These are phyloP conservation scores for Ophiorrhiza pumila DNA, from an alignment of 257 asterid species.

Conservation along the genomic window DNA sequence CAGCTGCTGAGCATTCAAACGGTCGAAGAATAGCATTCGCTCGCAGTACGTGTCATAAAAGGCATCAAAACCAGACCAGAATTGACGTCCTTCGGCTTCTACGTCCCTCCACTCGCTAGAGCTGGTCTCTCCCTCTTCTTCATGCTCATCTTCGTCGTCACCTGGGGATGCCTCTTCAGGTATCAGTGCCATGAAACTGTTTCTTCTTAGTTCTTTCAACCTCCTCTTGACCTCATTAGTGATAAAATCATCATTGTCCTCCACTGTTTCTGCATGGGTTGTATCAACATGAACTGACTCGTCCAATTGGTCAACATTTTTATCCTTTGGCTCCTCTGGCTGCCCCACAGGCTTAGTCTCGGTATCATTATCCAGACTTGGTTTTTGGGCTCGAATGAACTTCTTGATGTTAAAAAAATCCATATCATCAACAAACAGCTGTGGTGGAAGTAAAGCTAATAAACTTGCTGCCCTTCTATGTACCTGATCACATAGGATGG, in stretches of 20 bases:
- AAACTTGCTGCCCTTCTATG: neutral
- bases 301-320: conserved; percentile 35
- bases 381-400: conserved; percentile 59
- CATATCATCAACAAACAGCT: conserved; percentile 38
- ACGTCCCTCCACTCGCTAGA: conserved; percentile 86
- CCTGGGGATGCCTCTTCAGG: conserved; percentile 78
- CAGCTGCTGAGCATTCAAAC: conserved; percentile 67
- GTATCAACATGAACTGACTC: conserved; percentile 48
- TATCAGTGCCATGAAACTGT: conserved; percentile 90
- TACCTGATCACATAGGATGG: neutral
- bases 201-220: conserved; percentile 79
- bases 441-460: neutral
- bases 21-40: conserved; percentile 74
- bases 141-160: conserved; percentile 58
- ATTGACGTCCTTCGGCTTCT: conserved; percentile 76
- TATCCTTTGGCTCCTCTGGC: conserved; percentile 51
- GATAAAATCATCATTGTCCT: conserved; percentile 90
- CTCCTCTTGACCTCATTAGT: conserved; percentile 92
- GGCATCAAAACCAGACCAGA: conserved; percentile 91
- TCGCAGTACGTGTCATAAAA: conserved; percentile 73
- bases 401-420: conserved; percentile 71
- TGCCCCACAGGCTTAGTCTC: conserved; percentile 50
- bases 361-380: conserved; percentile 25
- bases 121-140: conserved; percentile 68
- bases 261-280: conserved; percentile 59